phyloP scores from a whole-genome alignment of 2,329 filamentous ascomycete genomes.

The Ceratocystis diversiconidia region DNA sequence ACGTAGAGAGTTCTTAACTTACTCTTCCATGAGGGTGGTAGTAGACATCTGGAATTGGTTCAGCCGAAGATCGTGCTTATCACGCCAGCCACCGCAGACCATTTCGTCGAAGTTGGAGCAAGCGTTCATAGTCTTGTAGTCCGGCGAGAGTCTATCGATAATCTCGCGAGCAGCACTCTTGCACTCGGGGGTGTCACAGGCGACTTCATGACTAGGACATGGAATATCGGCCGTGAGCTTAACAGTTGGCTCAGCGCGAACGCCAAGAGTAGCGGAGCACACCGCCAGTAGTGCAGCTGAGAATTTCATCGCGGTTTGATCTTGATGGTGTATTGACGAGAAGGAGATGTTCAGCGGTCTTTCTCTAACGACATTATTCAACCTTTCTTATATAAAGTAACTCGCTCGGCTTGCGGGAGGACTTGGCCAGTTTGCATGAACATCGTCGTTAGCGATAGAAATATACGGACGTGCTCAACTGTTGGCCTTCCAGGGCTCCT shows the following conservation, averaged over 20 bases:
- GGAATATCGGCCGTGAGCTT: background rate
- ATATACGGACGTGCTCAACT: background rate
- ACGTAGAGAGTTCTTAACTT: slow-evolving; percentile 42
- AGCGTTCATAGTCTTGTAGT: slow-evolving; percentile 49
- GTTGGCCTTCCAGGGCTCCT: background rate
- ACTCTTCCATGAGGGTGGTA: slow-evolving; percentile 46
- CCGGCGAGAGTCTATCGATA: slow-evolving; percentile 22
- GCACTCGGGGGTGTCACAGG: slow-evolving; percentile 23
- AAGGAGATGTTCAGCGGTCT: background rate
- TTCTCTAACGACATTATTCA: background rate
- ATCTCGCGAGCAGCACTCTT: slow-evolving; percentile 25
- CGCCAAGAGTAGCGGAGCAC: background rate
- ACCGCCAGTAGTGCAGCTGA: background rate
- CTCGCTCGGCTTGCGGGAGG: too few species aligned
- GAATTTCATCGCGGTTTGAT: background rate
- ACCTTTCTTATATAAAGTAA: background rate
- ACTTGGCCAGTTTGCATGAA: background rate
- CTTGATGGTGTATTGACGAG: too few species aligned
- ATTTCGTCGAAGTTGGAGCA: slow-evolving; percentile 56
- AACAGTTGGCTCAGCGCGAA: background rate
- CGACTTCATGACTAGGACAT: fast-evolving
- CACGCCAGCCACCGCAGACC: slow-evolving; percentile 53
- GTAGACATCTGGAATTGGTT: slow-evolving; percentile 50
- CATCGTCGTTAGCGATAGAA: background rate
- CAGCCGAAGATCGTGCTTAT: slow-evolving; percentile 48